These are phyloP conservation scores for Fusarium sp. DNA, from an alignment of 2,329 filamentous ascomycete genomes.

Conservation along the genomic window DNA sequence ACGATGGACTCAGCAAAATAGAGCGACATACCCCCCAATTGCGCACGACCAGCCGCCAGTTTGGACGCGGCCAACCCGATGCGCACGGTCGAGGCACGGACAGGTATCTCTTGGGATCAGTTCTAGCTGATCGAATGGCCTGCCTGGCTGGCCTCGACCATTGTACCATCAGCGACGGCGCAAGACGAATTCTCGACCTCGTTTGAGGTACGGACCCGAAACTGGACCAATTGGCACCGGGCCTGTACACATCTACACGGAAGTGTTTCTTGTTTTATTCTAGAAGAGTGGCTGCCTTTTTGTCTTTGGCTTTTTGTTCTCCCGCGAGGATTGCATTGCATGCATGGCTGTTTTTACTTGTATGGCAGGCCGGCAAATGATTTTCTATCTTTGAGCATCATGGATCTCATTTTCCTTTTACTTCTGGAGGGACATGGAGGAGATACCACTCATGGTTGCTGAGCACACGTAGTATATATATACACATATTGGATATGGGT, in stretches of 20 bases:
- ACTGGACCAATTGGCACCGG: constrained; percentile 31
- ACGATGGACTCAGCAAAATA: constrained; percentile 31
- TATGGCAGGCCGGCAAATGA: constrained; percentile 43
- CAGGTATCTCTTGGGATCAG: constrained; percentile 22
- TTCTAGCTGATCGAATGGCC: constrained; percentile 20
- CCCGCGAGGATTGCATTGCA: constrained; percentile 45
- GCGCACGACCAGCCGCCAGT: constrained; percentile 32
- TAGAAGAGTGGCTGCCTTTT: constrained; percentile 28
- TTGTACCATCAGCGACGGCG: constrained; percentile 42
- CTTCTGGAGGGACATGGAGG: constrained; percentile 38
- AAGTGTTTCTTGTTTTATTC: constrained; percentile 23
- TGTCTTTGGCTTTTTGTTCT: constrained; percentile 20
- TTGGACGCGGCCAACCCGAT: constrained; percentile 24
- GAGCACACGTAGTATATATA: constrained; percentile 32
- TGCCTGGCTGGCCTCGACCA: constrained; percentile 16
- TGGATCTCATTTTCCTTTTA: constrained; percentile 31
- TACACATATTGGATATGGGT: constrained; percentile 35
- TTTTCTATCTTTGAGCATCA: constrained; percentile 24
- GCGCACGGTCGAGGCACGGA: constrained; percentile 26
- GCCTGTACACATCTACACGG: constrained; percentile 42
- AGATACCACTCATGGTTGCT: constrained; percentile 44
- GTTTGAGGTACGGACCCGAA: constrained; percentile 44
- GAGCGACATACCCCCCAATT: constrained; percentile 32
- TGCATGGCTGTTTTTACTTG: constrained; percentile 14
- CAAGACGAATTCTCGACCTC: constrained; percentile 42